phyloP scores from a whole-genome alignment of 257 asterid genomes.

The Plantago elongata region DNA sequence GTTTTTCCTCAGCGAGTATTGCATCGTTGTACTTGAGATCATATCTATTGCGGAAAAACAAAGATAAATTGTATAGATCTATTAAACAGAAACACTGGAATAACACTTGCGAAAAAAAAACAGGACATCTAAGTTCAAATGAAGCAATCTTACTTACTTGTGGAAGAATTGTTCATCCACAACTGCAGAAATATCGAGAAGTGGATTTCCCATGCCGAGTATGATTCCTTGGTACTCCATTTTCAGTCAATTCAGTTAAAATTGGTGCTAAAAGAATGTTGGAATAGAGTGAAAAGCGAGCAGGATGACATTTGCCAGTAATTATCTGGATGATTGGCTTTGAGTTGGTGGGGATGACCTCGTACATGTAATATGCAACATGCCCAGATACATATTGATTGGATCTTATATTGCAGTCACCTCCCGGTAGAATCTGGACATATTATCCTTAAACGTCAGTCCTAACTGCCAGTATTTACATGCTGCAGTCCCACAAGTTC shows the following conservation, averaged over 20 bases:
- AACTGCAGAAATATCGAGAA: conserved; percentile 70
- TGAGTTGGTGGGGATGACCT: no score
- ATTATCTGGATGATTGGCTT: no score
- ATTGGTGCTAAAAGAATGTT: no score
- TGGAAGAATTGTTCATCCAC: conserved; percentile 82
- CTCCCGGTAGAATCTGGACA: no score
- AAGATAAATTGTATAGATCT: not conserved
- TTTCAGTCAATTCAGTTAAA: not conserved
- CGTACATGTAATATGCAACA: no score
- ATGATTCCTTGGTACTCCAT: conserved; percentile 41
- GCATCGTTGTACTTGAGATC: conserved; percentile 75
- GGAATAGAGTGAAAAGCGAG: no score
- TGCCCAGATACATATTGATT: no score
- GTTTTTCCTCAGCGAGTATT: conserved; percentile 94
- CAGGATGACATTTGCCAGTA: no score
- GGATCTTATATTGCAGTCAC: no score
- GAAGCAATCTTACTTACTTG: conserved; percentile 42
- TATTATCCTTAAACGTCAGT: no score
- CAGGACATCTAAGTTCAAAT: not conserved
- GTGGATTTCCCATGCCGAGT: conserved; percentile 95
- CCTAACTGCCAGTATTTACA: no score
- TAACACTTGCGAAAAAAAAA: not conserved
- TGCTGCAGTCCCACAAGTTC: no score
- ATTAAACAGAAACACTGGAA: conserved; percentile 1
- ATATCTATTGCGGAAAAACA: conserved; percentile 34